Conservation (phyloP, 441 rosid genomes). For the Arabidopsis lyrata region DNA sequence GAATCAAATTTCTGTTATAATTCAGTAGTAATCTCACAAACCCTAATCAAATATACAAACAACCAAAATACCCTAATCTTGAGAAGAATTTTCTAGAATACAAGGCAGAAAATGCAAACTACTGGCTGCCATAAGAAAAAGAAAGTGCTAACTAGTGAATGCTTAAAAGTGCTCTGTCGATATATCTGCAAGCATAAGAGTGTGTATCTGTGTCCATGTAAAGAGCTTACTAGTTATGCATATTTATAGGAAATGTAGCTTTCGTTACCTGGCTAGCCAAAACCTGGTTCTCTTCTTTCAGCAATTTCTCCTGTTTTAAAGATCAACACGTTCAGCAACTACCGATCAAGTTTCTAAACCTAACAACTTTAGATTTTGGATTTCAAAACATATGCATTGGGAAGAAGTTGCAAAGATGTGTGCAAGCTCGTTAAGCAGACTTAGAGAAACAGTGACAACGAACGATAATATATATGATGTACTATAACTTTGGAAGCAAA, state of each 20-base stretch:
- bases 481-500: conserved; percentile 3
- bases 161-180: not conserved
- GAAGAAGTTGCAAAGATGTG: conserved; percentile 15
- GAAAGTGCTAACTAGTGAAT: not conserved
- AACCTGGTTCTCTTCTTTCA: conserved; percentile 42
- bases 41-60: not conserved
- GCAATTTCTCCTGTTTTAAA: conserved; percentile 42
- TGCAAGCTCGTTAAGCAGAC: conserved; percentile 15
- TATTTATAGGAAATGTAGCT: not conserved
- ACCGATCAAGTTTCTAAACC: conserved; percentile 6
- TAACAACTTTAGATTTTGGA: not conserved
- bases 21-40: not conserved
- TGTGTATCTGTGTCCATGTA: not conserved
- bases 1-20: not conserved
- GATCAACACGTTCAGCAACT: conserved; percentile 21
- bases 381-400: conserved; percentile 17
- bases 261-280: conserved; percentile 45
- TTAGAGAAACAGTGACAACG: conserved; percentile 19
- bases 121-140: not conserved
- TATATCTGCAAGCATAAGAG: not conserved
- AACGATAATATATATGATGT: not conserved
- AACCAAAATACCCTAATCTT: conserved; percentile 3
- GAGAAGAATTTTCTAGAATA: no score
- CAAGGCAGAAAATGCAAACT: not conserved
- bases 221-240: conserved; percentile 7